Percentiles rank a stretch among this genome's conserved stretches.
Conservation (phyloP, 768 basidiomycete genomes). For the Xerocomellus intermedius region DNA sequence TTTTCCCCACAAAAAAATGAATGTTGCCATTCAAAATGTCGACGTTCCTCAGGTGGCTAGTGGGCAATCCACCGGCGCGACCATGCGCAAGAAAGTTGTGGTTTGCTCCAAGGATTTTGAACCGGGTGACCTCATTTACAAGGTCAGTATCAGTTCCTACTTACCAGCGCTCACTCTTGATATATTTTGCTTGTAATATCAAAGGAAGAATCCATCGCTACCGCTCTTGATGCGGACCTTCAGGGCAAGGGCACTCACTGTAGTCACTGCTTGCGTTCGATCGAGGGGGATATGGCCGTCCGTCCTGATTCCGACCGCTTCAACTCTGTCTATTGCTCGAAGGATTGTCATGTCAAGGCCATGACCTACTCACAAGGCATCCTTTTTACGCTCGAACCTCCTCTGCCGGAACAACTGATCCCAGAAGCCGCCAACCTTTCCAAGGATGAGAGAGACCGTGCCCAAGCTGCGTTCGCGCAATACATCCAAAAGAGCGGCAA, state of each 20-base stretch:
- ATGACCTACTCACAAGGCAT: slow-evolving; percentile 63
- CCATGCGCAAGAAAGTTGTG: slow-evolving; percentile 49
- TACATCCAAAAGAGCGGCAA: slow-evolving; percentile 50
- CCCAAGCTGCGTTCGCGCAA: slow-evolving; percentile 58
- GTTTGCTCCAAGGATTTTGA: slow-evolving; percentile 66
- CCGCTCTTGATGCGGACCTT: slow-evolving; percentile 70
- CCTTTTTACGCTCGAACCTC: slow-evolving; percentile 66
- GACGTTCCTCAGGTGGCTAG: slow-evolving; percentile 22
- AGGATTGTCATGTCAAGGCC: slow-evolving; percentile 55
- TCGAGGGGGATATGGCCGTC: slow-evolving; percentile 48
- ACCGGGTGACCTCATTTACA: slow-evolving; percentile 75
- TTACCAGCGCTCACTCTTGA: background rate
- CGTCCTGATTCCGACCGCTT: slow-evolving; percentile 51
- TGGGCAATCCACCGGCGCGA: slow-evolving; percentile 12
- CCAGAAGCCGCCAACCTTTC: slow-evolving; percentile 31
- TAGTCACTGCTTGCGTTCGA: slow-evolving; percentile 65
- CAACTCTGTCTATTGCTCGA: slow-evolving; percentile 68
- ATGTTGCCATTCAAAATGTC: slow-evolving; percentile 57
- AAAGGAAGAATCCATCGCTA: slow-evolving; percentile 73
- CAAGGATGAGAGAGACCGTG: slow-evolving; percentile 48
- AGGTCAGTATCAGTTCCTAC: slow-evolving; percentile 38
- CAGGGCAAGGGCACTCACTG: slow-evolving; percentile 68
- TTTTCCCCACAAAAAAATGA: slow-evolving; percentile 74
- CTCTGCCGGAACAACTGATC: slow-evolving; percentile 49
- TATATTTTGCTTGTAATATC: slow-evolving; percentile 3